These are phyloP conservation scores for Vitis cinerea DNA, from an alignment of 164 flowering plant species.

Conservation along the genomic window DNA sequence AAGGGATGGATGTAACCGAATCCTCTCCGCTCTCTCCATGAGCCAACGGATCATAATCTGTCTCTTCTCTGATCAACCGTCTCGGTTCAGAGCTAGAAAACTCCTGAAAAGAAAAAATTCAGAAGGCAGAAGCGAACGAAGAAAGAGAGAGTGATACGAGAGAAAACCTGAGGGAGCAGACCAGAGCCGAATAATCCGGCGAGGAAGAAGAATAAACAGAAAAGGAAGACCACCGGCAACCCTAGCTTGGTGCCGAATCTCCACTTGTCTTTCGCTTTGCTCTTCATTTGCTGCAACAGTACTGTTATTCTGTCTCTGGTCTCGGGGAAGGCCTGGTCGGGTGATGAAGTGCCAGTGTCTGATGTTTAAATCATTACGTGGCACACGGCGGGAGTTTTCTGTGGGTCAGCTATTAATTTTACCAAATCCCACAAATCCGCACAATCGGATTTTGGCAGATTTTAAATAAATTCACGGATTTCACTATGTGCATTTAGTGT, in stretches of 20 bases:
- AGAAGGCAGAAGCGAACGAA: not conserved
- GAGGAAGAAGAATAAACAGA: slow-evolving; percentile 61
- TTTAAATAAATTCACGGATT: too few species aligned
- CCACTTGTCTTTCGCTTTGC: slow-evolving; percentile 22
- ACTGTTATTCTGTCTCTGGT: slow-evolving; percentile 6
- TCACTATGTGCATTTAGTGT: too few species aligned
- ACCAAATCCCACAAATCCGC: too few species aligned
- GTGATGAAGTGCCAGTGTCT: too few species aligned
- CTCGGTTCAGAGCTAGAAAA: slow-evolving; percentile 15
- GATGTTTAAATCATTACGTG: too few species aligned
- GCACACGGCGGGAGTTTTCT: not conserved
- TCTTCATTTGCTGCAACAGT: slow-evolving; percentile 9
- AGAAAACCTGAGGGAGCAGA: slow-evolving; percentile 53
- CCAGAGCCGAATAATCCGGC: slow-evolving; percentile 62
- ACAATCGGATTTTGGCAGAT: too few species aligned
- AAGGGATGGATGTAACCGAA: slow-evolving; percentile 50
- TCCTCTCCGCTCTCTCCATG: slow-evolving; percentile 70
- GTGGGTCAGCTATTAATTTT: too few species aligned
- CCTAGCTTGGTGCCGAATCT: slow-evolving; percentile 37
- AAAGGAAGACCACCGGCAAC: slow-evolving; percentile 43
- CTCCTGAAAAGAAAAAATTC: slow-evolving; percentile 26
- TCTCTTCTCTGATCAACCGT: slow-evolving; percentile 22
- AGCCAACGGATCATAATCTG: slow-evolving; percentile 27
- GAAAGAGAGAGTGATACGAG: not conserved
- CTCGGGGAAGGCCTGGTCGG: too few species aligned